Evolutionary conservation across 2,329 filamentous ascomycete species (phyloP).

Genomic region (Volutella citrinella): DNA sequence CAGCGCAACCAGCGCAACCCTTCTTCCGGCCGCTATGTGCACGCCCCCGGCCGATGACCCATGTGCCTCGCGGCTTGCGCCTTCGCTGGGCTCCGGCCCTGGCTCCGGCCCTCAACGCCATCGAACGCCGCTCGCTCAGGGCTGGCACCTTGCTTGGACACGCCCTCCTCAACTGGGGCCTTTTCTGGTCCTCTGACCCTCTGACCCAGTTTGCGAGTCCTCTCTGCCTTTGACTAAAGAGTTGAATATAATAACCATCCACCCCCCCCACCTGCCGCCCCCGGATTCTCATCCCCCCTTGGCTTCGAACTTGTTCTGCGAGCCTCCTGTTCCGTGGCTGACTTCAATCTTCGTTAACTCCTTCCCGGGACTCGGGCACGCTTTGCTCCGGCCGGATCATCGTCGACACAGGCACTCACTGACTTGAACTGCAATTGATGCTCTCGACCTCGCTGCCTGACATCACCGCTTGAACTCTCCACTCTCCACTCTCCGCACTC

Average conservation of each 20-base stretch:
- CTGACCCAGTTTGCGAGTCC: too few species aligned
- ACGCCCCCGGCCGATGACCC: too few species aligned
- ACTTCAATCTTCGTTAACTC: conserved; percentile 9
- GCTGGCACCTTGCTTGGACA: neutral
- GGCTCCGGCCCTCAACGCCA: neutral
- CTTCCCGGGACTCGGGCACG: conserved; percentile 16
- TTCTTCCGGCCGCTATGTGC: neutral
- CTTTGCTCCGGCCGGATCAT: conserved; percentile 14
- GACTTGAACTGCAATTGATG: conserved; percentile 18
- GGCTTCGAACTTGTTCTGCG: conserved; percentile 23
- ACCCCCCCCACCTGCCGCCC: conserved; percentile 28
- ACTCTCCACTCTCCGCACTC: conserved; percentile 15
- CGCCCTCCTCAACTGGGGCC: neutral
- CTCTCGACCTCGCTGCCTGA: conserved; percentile 4
- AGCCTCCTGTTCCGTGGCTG: too few species aligned
- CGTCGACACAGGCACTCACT: conserved; percentile 9
- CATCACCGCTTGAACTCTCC: conserved; percentile 3
- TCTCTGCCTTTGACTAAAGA: conserved; percentile 13
- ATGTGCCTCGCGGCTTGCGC: too few species aligned
- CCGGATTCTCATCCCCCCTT: conserved; percentile 28
- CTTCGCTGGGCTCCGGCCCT: neutral
- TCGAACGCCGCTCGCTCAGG: too few species aligned
- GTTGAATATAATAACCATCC: conserved; percentile 31
- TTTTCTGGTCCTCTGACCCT: too few species aligned
- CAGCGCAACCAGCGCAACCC: neutral